These are phyloP conservation scores for Pseudocercospora pini-densiflorae DNA, from an alignment of 2,329 filamentous ascomycete species.

Conservation along the genomic window DNA sequence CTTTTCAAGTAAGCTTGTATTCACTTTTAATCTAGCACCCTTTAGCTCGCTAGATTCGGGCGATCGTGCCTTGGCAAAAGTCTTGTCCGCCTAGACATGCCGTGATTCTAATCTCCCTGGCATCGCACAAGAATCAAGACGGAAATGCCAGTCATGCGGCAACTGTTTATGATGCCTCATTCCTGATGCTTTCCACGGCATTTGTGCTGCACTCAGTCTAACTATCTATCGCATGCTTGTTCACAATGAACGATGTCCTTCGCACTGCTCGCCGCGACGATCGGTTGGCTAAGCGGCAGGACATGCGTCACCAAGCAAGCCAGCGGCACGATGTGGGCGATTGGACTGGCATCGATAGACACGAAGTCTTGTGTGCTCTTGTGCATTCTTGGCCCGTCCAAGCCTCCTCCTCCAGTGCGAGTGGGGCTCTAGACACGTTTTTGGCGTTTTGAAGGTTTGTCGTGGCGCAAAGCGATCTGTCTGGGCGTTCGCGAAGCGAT, in stretches of 20 bases:
- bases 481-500: slow-evolving; percentile 15
- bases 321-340: slow-evolving; percentile 23
- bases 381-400: slow-evolving; percentile 25
- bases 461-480: slow-evolving; percentile 19
- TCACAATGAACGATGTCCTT: not conserved
- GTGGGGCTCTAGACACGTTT: slow-evolving; percentile 24
- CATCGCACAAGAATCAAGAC: not conserved
- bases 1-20: not conserved
- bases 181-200: slow-evolving; percentile 5
- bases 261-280: slow-evolving; percentile 14
- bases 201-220: not conserved
- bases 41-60: not conserved
- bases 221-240: not conserved
- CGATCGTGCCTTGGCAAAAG: not conserved
- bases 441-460: slow-evolving; percentile 19
- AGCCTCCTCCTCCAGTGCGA: slow-evolving; percentile 13
- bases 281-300: slow-evolving; percentile 22
- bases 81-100: not conserved
- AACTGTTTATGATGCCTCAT: not conserved
- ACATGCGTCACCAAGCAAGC: slow-evolving; percentile 17
- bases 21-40: not conserved
- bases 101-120: not conserved
- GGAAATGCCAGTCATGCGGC: not conserved
- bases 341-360: slow-evolving; percentile 7
- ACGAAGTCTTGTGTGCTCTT: slow-evolving; percentile 28